Base-by-base conservation (phyloP, 2,329 filamentous ascomycete genomes). In the Geosmithia morbida region DNA sequence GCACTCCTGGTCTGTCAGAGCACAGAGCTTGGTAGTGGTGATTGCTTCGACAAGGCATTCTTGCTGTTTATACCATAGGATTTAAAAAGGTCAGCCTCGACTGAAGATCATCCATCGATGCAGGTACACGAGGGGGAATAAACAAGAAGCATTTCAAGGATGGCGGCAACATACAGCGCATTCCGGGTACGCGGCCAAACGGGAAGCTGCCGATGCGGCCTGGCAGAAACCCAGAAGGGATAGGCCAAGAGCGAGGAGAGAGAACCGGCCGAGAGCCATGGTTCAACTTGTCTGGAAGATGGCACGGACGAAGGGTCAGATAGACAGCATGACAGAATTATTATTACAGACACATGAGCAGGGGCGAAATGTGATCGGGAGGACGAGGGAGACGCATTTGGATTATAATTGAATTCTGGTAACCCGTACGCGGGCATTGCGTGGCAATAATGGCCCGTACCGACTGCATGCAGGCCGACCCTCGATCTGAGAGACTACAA, bases 1-100 rank as follows among this genome's bases (percentile, higher is more conserved):
- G 33, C 46, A 48, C 7, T 13, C 17, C 33, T 48, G 42, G 33
- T 48, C 22, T 20, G 46, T 44, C 13, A 26, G 41, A 7, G 40
- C 17, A 20, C 46, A 48, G 16, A 48, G 22, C 22, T 26, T n/a
- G 18, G 41, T 41, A 11, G 40, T 7, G 16, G 16, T 11, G 11
- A 26, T 18, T n/a, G 17, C 20, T 5, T 10, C 14, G 10, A n/a
- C 3, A 16, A 43, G 10, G 11, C 22, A 33, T 29, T 13, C 26
- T 14, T 8, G 29, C 18, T 43, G 14, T 26, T 26, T 26, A 26
- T 26, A 26, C 8, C 22, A 26, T 8, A 26, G 8, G 22, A 26
- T 4, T 26, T 26, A 26, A 8, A 4, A 26, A 26, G n/a, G 22
- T 26, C 22, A 26, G 22, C 8, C 8, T 26, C 22, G 8, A 26